Evolutionary conservation across 2,329 filamentous ascomycete genomes (phyloP).

Genomic region (Tolypocladium amazonense): DNA sequence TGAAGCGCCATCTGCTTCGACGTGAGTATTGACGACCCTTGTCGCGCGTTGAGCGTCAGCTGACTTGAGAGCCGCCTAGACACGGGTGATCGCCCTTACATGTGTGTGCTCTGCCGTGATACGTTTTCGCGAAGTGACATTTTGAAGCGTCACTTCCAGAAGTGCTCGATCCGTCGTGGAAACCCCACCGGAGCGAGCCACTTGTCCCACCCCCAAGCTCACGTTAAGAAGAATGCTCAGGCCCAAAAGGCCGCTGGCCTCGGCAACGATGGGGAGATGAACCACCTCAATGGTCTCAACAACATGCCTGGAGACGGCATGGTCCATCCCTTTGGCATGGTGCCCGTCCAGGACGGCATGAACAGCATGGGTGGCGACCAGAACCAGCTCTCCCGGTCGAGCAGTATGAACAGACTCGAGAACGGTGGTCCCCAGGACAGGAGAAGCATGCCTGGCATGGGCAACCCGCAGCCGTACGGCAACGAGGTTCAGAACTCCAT

Average conservation of each 20-base stretch:
- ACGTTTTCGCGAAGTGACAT: conserved; percentile 98
- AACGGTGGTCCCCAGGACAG: conserved; percentile 46
- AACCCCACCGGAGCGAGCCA: conserved; percentile 94
- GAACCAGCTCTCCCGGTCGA: conserved; percentile 50
- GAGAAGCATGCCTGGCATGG: conserved; percentile 45
- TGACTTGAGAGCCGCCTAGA: conserved; percentile 43
- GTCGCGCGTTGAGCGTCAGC: conserved; percentile 14
- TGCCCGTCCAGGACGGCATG: conserved; percentile 46
- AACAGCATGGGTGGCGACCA: conserved; percentile 50
- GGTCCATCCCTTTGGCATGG: conserved; percentile 47
- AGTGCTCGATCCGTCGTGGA: conserved; percentile 91
- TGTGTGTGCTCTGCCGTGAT: conserved; percentile 95
- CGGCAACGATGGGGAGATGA: conserved; percentile 42
- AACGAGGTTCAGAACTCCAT: conserved; percentile 50
- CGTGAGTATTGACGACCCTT: conserved; percentile 54
- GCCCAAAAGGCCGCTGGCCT: conserved; percentile 45
- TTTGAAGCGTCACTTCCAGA: conserved; percentile 97
- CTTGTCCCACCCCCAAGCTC: conserved; percentile 82
- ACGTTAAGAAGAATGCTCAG: conserved; percentile 67
- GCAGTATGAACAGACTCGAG: conserved; percentile 48
- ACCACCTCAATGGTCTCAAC: conserved; percentile 50
- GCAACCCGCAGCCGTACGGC: conserved; percentile 43
- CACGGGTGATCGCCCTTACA: conserved; percentile 95
- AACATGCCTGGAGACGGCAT: conserved; percentile 47
- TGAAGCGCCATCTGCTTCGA: conserved; percentile 90